Conservation (phyloP, 129 eudicot species). For the Helichrysum umbraculigerum region DNA sequence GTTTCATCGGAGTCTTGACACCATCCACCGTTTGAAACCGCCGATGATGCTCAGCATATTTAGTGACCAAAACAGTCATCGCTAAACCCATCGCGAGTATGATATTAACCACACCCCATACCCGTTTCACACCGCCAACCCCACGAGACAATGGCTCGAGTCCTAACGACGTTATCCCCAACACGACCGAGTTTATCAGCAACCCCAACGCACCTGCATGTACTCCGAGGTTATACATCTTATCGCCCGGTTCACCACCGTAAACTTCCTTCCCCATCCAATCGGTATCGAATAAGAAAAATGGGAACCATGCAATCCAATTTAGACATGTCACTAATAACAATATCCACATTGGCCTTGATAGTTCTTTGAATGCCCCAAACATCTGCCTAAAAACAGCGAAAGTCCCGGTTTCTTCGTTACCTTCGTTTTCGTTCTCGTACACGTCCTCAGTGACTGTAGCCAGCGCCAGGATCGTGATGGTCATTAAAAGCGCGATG, state of each 20-base stretch:
- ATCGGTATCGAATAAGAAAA: slow-evolving; percentile 82
- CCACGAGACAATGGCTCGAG: slow-evolving; percentile 37
- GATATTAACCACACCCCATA: slow-evolving; percentile 62
- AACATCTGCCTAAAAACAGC: slow-evolving; percentile 28
- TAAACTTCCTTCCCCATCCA: slow-evolving; percentile 91
- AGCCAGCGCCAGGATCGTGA: slow-evolving; percentile 44
- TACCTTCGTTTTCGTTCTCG: neutral
- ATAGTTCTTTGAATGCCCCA: slow-evolving; percentile 37
- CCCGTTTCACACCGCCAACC: slow-evolving; percentile 41
- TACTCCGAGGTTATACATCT: slow-evolving; percentile 54
- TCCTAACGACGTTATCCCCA: slow-evolving; percentile 47
- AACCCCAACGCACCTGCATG: slow-evolving; percentile 62
- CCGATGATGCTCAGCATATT: slow-evolving; percentile 38
- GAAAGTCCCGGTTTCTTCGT: slow-evolving; percentile 7
- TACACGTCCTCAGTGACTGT: slow-evolving; percentile 43
- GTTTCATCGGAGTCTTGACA: slow-evolving; percentile 24
- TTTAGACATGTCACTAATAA: slow-evolving; percentile 56
- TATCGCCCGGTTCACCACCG: slow-evolving; percentile 49
- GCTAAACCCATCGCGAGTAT: slow-evolving; percentile 45
- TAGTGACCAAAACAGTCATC: slow-evolving; percentile 42
- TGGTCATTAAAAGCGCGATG: slow-evolving; percentile 48
- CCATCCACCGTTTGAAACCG: slow-evolving; percentile 18
- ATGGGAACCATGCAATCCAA: slow-evolving; percentile 95
- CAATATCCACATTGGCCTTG: slow-evolving; percentile 54
- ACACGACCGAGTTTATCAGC: slow-evolving; percentile 47